These are phyloP conservation scores for Bryum argenteum DNA, from an alignment of 225 moss, liverwort and hornwort genomes.

Conservation along the genomic window DNA sequence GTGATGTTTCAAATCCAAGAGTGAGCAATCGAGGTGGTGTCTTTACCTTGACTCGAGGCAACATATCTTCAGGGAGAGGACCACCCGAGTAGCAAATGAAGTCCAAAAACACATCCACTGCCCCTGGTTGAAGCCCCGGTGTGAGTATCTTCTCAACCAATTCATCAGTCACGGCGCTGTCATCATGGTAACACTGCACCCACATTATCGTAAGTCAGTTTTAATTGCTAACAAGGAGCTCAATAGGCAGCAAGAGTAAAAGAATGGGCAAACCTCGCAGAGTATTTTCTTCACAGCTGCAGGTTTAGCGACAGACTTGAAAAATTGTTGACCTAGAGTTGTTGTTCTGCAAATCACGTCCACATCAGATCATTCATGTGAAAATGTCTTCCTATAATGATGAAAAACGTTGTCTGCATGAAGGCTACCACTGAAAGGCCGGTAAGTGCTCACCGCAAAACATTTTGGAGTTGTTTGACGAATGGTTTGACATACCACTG, in stretches of 20 bases:
- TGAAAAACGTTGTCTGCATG: slow-evolving; percentile 3
- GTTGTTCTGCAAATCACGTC: slow-evolving; percentile 57
- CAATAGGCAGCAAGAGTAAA: slow-evolving; percentile 7
- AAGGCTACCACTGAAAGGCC: slow-evolving; percentile 21
- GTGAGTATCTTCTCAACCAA: slow-evolving; percentile 78
- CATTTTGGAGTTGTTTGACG: slow-evolving; percentile 69
- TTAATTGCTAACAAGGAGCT: not conserved
- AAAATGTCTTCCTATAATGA: not conserved
- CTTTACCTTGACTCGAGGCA: slow-evolving; percentile 66
- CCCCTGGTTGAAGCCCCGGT: slow-evolving; percentile 85
- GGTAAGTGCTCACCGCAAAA: slow-evolving; percentile 68
- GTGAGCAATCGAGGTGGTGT: not conserved
- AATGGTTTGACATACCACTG: slow-evolving; percentile 75
- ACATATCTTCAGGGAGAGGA: slow-evolving; percentile 85
- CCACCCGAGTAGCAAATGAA: slow-evolving; percentile 91
- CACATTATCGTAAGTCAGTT: slow-evolving; percentile 13
- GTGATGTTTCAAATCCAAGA: not conserved
- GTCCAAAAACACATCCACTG: slow-evolving; percentile 85
- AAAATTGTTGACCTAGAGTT: slow-evolving; percentile 69
- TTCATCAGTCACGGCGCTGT: slow-evolving; percentile 78
- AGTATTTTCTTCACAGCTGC: slow-evolving; percentile 74
- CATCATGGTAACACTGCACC: slow-evolving; percentile 80
- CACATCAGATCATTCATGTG: slow-evolving; percentile 22
- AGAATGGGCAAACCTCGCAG: slow-evolving; percentile 52
- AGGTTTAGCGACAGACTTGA: slow-evolving; percentile 74